Evolutionary conservation across 2,329 filamentous ascomycete species (phyloP).

Genomic region (Colletotrichum tabaci): DNA sequence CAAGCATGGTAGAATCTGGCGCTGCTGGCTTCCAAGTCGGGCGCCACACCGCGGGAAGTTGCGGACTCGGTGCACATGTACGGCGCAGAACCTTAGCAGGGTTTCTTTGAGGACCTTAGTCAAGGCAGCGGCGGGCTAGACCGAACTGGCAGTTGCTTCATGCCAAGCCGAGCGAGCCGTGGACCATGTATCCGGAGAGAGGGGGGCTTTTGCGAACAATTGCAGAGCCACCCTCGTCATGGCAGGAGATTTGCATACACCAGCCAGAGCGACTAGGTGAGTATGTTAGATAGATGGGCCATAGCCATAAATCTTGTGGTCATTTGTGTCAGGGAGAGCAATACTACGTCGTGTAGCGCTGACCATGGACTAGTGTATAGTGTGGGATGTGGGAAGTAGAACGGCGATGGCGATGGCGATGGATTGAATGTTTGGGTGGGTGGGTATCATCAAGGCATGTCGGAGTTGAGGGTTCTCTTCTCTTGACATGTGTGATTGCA

Average conservation of each 20-base stretch:
- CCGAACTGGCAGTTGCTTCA: constrained; percentile 22
- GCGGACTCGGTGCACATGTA: constrained; percentile 23
- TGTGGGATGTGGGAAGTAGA: constrained; percentile 5
- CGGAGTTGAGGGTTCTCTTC: background rate
- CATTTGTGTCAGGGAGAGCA: constrained; percentile 13
- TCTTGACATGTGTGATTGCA: constrained; percentile 17
- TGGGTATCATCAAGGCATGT: background rate
- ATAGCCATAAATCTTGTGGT: background rate
- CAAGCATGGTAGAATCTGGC: constrained; percentile 6
- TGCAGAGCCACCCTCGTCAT: constrained; percentile 35
- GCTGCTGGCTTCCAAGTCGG: constrained; percentile 6
- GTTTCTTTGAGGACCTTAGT: constrained; percentile 1
- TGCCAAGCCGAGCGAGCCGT: background rate
- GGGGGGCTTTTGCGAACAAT: constrained; percentile 29
- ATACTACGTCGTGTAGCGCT: constrained; percentile 2
- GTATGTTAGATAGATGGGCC: constrained; percentile 1
- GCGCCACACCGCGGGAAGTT: constrained; percentile 30
- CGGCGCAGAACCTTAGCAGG: constrained; percentile 10
- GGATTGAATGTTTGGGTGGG: constrained; percentile 9
- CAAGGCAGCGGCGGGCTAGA: constrained; percentile 20
- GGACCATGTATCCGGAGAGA: background rate
- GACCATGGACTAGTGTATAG: background rate
- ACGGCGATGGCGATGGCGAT: constrained; percentile 1
- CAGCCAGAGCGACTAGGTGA: background rate
- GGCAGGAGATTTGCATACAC: background rate